Percentiles rank a stretch among this genome's conserved stretches.
These are phyloP conservation scores for Gossypioides kirkii DNA, from an alignment of 345 rosid genomes.

Conservation along the genomic window DNA sequence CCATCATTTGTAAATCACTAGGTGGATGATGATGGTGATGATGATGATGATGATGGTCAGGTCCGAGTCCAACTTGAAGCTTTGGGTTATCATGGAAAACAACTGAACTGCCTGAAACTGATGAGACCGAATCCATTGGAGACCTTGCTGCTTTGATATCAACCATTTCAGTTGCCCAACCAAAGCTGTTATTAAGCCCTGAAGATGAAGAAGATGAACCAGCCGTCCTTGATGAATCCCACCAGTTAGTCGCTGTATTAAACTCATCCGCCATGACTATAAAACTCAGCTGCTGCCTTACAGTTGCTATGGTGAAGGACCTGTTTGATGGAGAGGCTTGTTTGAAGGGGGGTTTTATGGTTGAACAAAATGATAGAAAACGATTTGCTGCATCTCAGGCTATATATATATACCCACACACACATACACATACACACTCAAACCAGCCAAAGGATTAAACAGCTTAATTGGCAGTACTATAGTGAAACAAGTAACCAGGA, in stretches of 20 bases:
- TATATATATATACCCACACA: background rate
- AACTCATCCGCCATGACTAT: conserved; percentile 62
- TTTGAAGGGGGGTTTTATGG: conserved; percentile 9
- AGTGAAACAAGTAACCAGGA: conserved; percentile 20
- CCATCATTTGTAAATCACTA: conserved; percentile 70
- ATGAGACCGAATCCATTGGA: conserved; percentile 48
- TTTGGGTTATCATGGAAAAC: conserved; percentile 47
- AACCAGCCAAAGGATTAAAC: conserved; percentile 2
- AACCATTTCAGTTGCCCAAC: conserved; percentile 51
- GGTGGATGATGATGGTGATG: conserved; percentile 17
- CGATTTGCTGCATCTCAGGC: conserved; percentile 27
- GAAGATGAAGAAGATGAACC: conserved; percentile 54
- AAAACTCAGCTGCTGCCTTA: conserved; percentile 1
- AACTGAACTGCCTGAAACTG: conserved; percentile 39
- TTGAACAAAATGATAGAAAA: conserved; percentile 50
- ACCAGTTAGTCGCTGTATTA: conserved; percentile 49
- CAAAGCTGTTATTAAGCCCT: conserved; percentile 36
- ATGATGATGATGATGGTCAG: too few relatives aligned
- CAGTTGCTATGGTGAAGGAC: background rate
- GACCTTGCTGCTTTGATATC: conserved; percentile 45
- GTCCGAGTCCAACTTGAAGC: conserved; percentile 29
- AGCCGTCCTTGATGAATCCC: conserved; percentile 47
- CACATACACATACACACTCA: conserved; percentile 20
- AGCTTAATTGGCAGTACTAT: conserved; percentile 3
- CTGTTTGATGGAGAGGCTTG: background rate